Percentiles rank a stretch among this genome's conserved stretches.
These are phyloP conservation scores for Ophiostoma australiae DNA, from an alignment of 2,329 filamentous ascomycete genomes.

Conservation along the genomic window DNA sequence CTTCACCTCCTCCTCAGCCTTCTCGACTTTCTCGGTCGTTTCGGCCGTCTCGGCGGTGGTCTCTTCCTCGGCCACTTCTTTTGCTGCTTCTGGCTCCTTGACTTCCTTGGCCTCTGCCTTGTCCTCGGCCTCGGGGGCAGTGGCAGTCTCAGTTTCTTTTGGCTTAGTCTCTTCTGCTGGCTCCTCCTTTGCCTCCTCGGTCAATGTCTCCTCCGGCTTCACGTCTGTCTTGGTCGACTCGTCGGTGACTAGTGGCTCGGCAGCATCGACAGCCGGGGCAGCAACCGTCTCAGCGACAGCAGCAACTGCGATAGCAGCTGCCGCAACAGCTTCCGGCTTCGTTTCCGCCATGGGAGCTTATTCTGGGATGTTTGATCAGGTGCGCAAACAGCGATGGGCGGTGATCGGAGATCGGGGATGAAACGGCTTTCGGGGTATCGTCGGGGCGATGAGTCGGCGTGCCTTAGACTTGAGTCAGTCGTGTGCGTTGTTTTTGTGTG, in stretches of 20 bases:
- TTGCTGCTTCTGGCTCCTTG: not conserved
- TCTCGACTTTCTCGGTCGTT: not conserved
- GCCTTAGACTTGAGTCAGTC: not conserved
- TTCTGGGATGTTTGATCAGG: not conserved
- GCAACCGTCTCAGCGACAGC: not conserved
- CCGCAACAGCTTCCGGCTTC: not conserved
- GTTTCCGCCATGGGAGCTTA: not conserved
- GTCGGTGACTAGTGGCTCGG: not conserved
- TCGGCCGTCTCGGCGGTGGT: not conserved
- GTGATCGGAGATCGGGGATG: not conserved
- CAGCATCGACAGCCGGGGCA: not conserved
- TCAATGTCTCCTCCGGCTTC: not conserved
- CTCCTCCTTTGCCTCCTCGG: not conserved
- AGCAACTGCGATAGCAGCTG: not conserved
- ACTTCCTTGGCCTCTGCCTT: not conserved
- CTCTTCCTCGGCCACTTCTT: not conserved
- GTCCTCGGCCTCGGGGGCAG: not conserved
- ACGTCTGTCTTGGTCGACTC: not conserved
- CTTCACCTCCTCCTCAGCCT: not conserved
- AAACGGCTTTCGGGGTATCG: not conserved
- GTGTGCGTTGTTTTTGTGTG: not conserved
- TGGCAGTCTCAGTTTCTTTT: not conserved
- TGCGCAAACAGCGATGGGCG: not conserved
- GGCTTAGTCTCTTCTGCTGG: not conserved
- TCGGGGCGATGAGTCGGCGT: not conserved